Evolutionary conservation across 495 filamentous ascomycete genomes (phyloP), one percentile per base, ranked within the genome.

Genomic region (Cercophora newfieldiana): DNA sequence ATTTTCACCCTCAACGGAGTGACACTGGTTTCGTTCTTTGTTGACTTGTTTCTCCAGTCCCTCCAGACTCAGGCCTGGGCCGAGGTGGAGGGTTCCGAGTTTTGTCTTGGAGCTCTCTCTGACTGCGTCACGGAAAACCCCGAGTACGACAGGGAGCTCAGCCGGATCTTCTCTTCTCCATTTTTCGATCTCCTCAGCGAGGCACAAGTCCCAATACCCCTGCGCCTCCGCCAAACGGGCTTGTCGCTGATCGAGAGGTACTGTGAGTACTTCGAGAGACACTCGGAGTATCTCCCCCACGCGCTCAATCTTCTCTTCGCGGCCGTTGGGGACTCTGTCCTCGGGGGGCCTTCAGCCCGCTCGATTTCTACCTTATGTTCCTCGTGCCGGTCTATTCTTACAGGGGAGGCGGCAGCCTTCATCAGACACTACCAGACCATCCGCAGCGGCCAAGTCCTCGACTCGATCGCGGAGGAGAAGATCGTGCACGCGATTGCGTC

Each of bases 271-370:
- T 97, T 97, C 74, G 86, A 90, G 71, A 84, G 87, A 28, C 85
- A 92, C 70, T 80, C 86, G 21, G 81, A 88, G 63, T 82, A 87
- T 67, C 84, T 99, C 8, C 89, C 92, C 0, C 77, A 86, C 63
- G 89, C 91, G 2, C 79, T 99, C 29, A 93, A 89, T 64, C 89
- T 97, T 59, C 83, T 97, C 3, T 97, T 97, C 71, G 83, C 83
- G 49, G 90, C 91, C 1, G 80, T 96, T 31, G 83, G 86, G 22
- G 87, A 89, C 26, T 83, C 85, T 7, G 77, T 84, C 14, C 85
- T 96, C 53, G 88, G 90, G 14, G 79, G 82, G 19, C 79, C 85
- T 48, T 91, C 93, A n/a, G 93, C 94, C 3, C 86, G 86, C 57
- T 92, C 93, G 0, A 96, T 99, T 56, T 80, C 83, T 18, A 86